phyloP scores from a whole-genome alignment of 768 basidiomycete genomes.

The Tulasnella sp. region DNA sequence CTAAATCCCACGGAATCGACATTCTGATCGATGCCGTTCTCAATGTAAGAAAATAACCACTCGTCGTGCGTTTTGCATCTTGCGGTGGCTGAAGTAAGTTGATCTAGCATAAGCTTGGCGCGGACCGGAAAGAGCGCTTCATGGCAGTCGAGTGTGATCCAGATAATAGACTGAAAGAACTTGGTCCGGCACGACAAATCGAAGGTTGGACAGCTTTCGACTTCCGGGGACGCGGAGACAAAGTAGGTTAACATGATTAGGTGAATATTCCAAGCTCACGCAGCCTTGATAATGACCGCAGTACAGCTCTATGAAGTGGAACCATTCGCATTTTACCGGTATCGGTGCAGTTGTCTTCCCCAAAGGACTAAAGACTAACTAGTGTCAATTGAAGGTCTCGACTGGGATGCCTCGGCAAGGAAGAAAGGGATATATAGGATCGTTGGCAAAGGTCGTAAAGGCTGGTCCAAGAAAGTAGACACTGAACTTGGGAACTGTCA shows the following conservation, averaged over 20 bases:
- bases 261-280: conserved; percentile 6
- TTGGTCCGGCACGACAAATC: conserved; percentile 51
- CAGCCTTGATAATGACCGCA: conserved; percentile 21
- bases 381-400: conserved; percentile 43
- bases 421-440: conserved; percentile 64
- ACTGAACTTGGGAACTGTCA: conserved; percentile 65
- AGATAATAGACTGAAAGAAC: conserved; percentile 49
- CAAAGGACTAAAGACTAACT: not conserved
- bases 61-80: not conserved
- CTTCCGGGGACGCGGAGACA: conserved; percentile 62
- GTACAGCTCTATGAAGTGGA: conserved; percentile 69
- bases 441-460: conserved; percentile 49
- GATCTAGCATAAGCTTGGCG: conserved; percentile 84
- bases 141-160: conserved; percentile 58
- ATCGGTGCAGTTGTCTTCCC: not conserved
- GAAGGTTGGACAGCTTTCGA: conserved; percentile 81
- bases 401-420: conserved; percentile 64
- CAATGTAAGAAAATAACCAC: conserved; percentile 40
- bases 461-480: conserved; percentile 76
- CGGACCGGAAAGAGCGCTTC: conserved; percentile 61
- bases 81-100: not conserved
- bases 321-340: conserved; percentile 62
- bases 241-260: conserved; percentile 35
- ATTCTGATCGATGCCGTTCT: conserved; percentile 80
- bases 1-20: conserved; percentile 56